A percentile compares a stretch with the other conserved stretches of the same genome.
Evolutionary conservation across 805 yeast species (phyloP).

Genomic region (Pichia rugopelliculosa): DNA sequence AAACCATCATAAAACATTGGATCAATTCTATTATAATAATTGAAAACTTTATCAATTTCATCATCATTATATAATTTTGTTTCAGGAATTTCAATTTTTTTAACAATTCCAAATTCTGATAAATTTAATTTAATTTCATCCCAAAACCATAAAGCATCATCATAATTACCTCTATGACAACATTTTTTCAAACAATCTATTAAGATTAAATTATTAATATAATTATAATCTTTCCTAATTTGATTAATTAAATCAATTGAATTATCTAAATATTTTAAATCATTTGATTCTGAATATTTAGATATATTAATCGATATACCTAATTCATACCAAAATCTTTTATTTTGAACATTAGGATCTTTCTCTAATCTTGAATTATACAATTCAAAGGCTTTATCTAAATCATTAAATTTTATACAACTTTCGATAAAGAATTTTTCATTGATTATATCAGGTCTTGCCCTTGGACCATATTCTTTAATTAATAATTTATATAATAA

Average conservation of each 20-base stretch:
- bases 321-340: slow-evolving; percentile 48
- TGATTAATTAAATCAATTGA: slow-evolving; percentile 31
- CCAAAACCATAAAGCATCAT: slow-evolving; percentile 30
- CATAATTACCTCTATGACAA: slow-evolving; percentile 20
- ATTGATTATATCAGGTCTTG: slow-evolving; percentile 39
- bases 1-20: slow-evolving; percentile 23
- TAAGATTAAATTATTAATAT: slow-evolving; percentile 31
- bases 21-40: slow-evolving; percentile 24
- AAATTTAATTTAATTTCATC: slow-evolving; percentile 19
- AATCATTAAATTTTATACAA: slow-evolving; percentile 29
- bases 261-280: slow-evolving; percentile 14
- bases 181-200: slow-evolving; percentile 30
- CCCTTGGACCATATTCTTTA: slow-evolving; percentile 28
- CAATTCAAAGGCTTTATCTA: slow-evolving; percentile 31
- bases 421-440: slow-evolving; percentile 44
- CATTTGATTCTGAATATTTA: slow-evolving; percentile 4
- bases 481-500: slow-evolving; percentile 32
- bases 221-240: slow-evolving; percentile 26
- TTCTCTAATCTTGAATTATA: slow-evolving; percentile 30
- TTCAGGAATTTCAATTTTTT: slow-evolving; percentile 14
- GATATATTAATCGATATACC: slow-evolving; percentile 37
- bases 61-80: slow-evolving; percentile 17
- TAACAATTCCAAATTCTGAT: slow-evolving; percentile 22
- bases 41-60: slow-evolving; percentile 18
- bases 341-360: slow-evolving; percentile 23